phyloP scores from a whole-genome alignment of 192 early-diverging fungal genomes.

The Phlyctochytrium planicorne region DNA sequence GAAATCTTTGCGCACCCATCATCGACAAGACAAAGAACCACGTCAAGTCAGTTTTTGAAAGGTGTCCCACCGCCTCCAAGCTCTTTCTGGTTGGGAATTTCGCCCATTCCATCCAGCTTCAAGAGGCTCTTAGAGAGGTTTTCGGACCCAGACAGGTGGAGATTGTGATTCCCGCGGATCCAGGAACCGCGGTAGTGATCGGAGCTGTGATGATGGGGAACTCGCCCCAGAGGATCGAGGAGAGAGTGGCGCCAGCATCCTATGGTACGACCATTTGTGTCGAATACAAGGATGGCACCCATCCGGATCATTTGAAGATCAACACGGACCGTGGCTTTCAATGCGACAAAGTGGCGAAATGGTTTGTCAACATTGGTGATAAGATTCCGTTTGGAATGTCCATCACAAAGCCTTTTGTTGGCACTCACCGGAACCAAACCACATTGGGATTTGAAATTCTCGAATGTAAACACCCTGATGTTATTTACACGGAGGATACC shows the following conservation, averaged over 20 bases:
- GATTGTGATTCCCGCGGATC: neutral
- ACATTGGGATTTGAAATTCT: neutral
- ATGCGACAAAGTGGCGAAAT: neutral
- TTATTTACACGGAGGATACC: neutral
- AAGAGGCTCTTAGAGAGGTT: too few relatives aligned
- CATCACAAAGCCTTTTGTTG: neutral
- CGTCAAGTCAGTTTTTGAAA: too few relatives aligned
- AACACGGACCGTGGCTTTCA: neutral
- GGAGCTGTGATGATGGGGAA: neutral
- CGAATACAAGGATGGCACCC: neutral
- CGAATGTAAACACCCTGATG: conserved; percentile 2
- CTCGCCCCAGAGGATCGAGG: neutral
- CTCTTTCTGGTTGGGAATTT: neutral
- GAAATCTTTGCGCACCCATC: too few relatives aligned
- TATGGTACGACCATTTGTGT: neutral
- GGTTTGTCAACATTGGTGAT: neutral
- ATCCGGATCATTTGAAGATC: neutral
- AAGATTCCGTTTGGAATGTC: conserved; percentile 8
- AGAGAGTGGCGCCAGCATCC: neutral
- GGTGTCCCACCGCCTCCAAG: too few relatives aligned
- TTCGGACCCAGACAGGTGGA: too few relatives aligned
- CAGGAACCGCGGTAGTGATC: neutral
- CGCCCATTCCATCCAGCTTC: too few relatives aligned
- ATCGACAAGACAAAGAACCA: too few relatives aligned
- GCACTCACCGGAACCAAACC: neutral